A percentile compares a stretch with the other conserved stretches of the same genome.
These are phyloP conservation scores for Colletotrichum higginsianum DNA, from an alignment of 2,329 filamentous ascomycete genomes.

Conservation along the genomic window DNA sequence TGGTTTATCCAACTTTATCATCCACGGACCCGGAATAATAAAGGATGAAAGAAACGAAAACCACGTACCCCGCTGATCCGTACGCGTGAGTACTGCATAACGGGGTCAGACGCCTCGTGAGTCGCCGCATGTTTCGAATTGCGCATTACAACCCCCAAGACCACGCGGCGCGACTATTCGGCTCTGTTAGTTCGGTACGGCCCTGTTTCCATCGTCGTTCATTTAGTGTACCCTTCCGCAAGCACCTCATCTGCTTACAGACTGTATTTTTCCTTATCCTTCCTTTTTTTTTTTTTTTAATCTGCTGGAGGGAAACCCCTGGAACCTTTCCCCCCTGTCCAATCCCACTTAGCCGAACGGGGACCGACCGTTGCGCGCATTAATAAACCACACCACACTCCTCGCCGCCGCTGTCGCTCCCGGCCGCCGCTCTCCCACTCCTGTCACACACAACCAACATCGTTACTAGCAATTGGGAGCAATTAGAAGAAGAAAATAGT, in stretches of 20 bases:
- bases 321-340: not conserved
- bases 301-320: constrained; percentile 15
- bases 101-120: not conserved
- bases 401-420: not conserved
- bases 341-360: constrained; percentile 27
- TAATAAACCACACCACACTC: constrained; percentile 21
- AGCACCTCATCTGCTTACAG: too few species aligned
- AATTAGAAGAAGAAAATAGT: not conserved
- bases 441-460: constrained; percentile 1
- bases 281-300: too few species aligned
- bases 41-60: not conserved
- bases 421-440: too few species aligned
- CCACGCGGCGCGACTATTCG: not conserved
- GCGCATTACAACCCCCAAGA: constrained; percentile 9
- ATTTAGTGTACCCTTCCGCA: too few species aligned
- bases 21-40: not conserved
- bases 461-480: not conserved
- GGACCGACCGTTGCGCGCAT: constrained; percentile 26
- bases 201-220: too few species aligned
- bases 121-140: constrained; percentile 14
- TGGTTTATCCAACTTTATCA: not conserved
- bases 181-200: not conserved
- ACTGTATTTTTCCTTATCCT: too few species aligned
- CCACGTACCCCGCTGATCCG: constrained; percentile 19
- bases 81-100: not conserved